Percentiles rank a stretch among this genome's conserved stretches.
Evolutionary conservation across 2,329 filamentous ascomycete species (phyloP).

Genomic region (Sclerotinia subarctica): DNA sequence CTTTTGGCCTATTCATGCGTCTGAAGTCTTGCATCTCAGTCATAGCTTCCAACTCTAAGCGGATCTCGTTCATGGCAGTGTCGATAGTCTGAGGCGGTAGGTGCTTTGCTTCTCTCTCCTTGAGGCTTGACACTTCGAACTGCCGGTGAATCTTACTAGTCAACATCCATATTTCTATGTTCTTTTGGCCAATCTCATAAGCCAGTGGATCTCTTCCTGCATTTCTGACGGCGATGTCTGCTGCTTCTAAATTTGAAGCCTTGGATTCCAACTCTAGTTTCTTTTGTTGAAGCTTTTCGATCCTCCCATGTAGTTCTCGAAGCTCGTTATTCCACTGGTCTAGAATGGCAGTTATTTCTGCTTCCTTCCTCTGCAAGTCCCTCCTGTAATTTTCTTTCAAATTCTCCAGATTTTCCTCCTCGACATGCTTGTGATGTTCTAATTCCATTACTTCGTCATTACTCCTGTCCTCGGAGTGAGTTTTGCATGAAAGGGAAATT

Average conservation of each 20-base stretch:
- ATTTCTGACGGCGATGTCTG: neutral
- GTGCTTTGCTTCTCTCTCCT: neutral
- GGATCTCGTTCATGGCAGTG: neutral
- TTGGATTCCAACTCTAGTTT: neutral
- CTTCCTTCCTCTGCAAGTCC: neutral
- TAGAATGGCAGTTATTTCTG: neutral
- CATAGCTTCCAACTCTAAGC: constrained; percentile 18
- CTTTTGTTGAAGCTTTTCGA: neutral
- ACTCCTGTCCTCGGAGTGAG: neutral
- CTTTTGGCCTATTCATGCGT: neutral
- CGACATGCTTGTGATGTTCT: neutral
- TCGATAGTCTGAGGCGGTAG: neutral
- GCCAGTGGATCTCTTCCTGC: neutral
- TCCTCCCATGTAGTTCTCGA: neutral
- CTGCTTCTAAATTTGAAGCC: neutral
- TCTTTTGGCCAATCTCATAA: neutral
- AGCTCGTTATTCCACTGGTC: neutral
- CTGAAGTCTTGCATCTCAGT: constrained; percentile 3
- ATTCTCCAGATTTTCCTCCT: neutral
- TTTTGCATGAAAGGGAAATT: neutral
- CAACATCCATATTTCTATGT: constrained; percentile 3
- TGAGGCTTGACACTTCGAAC: neutral
- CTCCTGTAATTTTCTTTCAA: neutral
- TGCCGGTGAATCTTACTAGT: neutral
- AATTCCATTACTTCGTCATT: neutral